Evolutionary conservation across 768 basidiomycete genomes (phyloP).

Genomic region (Hypsizygus marmoreus): DNA sequence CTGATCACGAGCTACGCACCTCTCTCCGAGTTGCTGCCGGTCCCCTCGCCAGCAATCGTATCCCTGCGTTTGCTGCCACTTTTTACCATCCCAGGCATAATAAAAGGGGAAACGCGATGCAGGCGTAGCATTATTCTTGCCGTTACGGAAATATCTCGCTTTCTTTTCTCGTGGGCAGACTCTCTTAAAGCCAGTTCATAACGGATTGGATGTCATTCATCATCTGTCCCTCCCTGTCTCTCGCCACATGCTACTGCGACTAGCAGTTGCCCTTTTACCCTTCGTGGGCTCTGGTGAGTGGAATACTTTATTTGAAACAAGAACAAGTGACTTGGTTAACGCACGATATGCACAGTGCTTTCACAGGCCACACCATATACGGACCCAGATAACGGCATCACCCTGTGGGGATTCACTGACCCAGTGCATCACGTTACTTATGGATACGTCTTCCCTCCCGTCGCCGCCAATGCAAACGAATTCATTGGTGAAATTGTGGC

Average conservation of each 20-base stretch:
- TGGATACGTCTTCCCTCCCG: conserved; percentile 56
- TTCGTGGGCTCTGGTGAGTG: conserved; percentile 41
- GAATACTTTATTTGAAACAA: neutral
- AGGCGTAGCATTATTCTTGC: conserved; percentile 5
- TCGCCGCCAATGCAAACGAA: conserved; percentile 44
- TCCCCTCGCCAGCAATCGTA: conserved; percentile 6
- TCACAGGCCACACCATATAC: conserved; percentile 45
- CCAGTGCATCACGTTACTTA: conserved; percentile 43
- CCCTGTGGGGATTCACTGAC: conserved; percentile 49
- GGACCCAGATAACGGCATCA: conserved; percentile 58
- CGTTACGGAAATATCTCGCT: conserved; percentile 30
- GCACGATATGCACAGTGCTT: conserved; percentile 30
- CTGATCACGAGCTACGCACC: conserved; percentile 19
- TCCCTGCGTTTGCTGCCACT: conserved; percentile 3
- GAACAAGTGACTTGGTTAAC: neutral
- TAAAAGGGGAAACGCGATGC: conserved; percentile 19
- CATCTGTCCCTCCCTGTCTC: conserved; percentile 14
- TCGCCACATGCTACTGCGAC: conserved; percentile 34
- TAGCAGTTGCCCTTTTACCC: conserved; percentile 37
- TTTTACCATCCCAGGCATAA: conserved; percentile 10
- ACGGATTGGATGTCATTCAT: conserved; percentile 5
- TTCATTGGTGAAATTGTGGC: conserved; percentile 67
- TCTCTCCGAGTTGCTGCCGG: conserved; percentile 30
- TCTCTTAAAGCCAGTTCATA: conserved; percentile 19
- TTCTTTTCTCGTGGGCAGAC: conserved; percentile 7